phyloP scores from a whole-genome alignment of 495 filamentous ascomycete species.

The Aspergillus sclerotiicarbonarius region DNA sequence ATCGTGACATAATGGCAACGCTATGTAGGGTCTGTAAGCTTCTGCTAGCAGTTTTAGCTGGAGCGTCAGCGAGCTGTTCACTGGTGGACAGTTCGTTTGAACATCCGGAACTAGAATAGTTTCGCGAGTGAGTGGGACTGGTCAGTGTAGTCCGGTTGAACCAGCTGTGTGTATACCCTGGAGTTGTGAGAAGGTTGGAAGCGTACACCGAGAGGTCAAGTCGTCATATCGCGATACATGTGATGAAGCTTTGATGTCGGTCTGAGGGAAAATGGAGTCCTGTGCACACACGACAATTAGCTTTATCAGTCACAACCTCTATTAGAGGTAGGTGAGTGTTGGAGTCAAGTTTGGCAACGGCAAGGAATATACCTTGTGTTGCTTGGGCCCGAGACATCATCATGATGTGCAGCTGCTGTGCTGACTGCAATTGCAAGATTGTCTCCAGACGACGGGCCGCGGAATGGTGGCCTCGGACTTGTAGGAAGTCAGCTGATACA shows the following conservation, averaged over 20 bases:
- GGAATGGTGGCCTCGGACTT: background rate
- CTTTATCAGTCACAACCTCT: too few species aligned
- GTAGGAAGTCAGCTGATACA: slow-evolving; percentile 8
- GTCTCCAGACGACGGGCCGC: slow-evolving; percentile 39
- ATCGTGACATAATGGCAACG: slow-evolving; percentile 17
- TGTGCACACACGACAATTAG: too few species aligned
- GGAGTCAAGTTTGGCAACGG: too few species aligned
- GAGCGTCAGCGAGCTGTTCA: background rate
- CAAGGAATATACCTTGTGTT: too few species aligned
- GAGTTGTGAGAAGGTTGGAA: background rate
- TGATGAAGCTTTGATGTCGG: too few species aligned
- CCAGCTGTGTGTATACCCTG: slow-evolving; percentile 38
- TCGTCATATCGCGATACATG: background rate
- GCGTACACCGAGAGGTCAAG: too few species aligned
- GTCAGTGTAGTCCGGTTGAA: slow-evolving; percentile 41
- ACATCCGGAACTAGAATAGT: slow-evolving; percentile 6
- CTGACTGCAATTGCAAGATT: too few species aligned
- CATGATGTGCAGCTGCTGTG: too few species aligned
- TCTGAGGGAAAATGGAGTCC: too few species aligned
- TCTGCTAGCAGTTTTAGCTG: background rate
- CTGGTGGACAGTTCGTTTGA: background rate
- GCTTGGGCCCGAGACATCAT: too few species aligned
- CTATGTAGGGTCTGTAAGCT: background rate
- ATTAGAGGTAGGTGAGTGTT: too few species aligned
- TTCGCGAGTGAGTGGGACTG: slow-evolving; percentile 20